Conservation (phyloP, 805 yeast genomes). For the Starmerella floris region DNA sequence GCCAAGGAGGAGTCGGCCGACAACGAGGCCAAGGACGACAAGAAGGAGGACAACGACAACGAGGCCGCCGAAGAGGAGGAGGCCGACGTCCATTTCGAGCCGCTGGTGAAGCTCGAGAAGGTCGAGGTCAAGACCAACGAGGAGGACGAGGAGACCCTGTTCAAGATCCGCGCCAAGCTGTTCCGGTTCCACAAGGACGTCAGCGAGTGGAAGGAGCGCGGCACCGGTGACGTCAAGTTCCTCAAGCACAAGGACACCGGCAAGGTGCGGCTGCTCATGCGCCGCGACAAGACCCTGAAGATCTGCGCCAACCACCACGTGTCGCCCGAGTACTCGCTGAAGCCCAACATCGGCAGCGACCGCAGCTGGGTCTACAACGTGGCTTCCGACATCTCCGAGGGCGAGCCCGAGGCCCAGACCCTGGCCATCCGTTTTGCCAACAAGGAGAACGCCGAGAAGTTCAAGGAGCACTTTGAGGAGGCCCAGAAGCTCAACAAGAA, state of each 20-base stretch:
- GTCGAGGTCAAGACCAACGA: slow-evolving; percentile 94
- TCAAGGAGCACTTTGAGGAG: slow-evolving; percentile 80
- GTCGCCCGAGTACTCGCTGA: slow-evolving; percentile 60
- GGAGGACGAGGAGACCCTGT: slow-evolving; percentile 71
- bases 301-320: slow-evolving; percentile 93
- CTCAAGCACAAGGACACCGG: slow-evolving; percentile 71
- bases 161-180: slow-evolving; percentile 85
- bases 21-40: slow-evolving; percentile 29
- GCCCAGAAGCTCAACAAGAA: slow-evolving; percentile 60
- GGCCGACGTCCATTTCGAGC: slow-evolving; percentile 88
- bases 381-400: slow-evolving; percentile 89
- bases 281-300: slow-evolving; percentile 97
- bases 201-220: slow-evolving; percentile 98
- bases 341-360: slow-evolving; percentile 91
- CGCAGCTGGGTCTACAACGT: slow-evolving; percentile 97
- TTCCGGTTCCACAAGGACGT: slow-evolving; percentile 52
- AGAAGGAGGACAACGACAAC: slow-evolving; percentile 27
- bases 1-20: slow-evolving; percentile 31
- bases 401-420: slow-evolving; percentile 89
- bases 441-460: slow-evolving; percentile 67
- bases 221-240: slow-evolving; percentile 95
- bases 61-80: slow-evolving; percentile 56
- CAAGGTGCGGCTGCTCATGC: slow-evolving; percentile 87
- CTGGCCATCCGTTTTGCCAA: slow-evolving; percentile 81
- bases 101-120: slow-evolving; percentile 84